Conservation (phyloP, 2,329 filamentous ascomycete species). For the Calcarisporium arbuscula region DNA sequence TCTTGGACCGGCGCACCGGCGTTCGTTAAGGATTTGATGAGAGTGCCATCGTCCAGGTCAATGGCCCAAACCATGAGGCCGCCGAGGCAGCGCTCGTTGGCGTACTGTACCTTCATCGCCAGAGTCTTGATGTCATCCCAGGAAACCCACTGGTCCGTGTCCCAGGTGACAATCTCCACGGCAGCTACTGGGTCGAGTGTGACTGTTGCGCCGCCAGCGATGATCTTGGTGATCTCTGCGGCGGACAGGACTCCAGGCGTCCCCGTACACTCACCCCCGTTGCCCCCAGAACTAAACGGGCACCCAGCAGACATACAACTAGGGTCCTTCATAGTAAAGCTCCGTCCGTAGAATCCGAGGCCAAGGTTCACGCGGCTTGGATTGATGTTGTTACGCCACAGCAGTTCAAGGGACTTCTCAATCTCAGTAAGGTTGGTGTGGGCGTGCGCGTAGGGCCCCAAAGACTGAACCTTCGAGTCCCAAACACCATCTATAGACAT, state of each 20-base stretch:
- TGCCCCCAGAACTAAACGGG: constrained; percentile 18
- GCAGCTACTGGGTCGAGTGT: constrained; percentile 19
- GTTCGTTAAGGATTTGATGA: constrained; percentile 2
- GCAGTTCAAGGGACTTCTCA: constrained; percentile 32
- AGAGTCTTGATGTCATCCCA: constrained; percentile 30
- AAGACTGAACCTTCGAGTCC: constrained; percentile 21
- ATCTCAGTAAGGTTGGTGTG: constrained; percentile 46
- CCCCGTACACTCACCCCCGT: constrained; percentile 20
- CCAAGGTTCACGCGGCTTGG: constrained; percentile 37
- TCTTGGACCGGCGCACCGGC: too few species aligned
- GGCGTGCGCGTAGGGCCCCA: constrained; percentile 23
- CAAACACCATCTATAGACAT: constrained; percentile 27
- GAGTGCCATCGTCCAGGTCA: constrained; percentile 17
- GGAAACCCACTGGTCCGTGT: constrained; percentile 28
- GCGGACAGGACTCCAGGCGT: constrained; percentile 22
- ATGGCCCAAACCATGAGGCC: constrained; percentile 24
- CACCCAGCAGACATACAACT: constrained; percentile 23
- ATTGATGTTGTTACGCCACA: constrained; percentile 40
- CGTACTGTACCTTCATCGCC: constrained; percentile 24
- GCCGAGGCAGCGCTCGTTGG: constrained; percentile 19
- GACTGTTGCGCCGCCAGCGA: constrained; percentile 13
- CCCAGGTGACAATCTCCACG: constrained; percentile 25
- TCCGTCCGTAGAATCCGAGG: constrained; percentile 38
- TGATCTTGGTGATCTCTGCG: constrained; percentile 25
- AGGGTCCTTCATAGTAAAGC: constrained; percentile 19